A percentile compares a stretch with the other conserved stretches of the same genome.
Conservation (phyloP, 768 basidiomycete genomes). For the Pulveroboletus frians region DNA sequence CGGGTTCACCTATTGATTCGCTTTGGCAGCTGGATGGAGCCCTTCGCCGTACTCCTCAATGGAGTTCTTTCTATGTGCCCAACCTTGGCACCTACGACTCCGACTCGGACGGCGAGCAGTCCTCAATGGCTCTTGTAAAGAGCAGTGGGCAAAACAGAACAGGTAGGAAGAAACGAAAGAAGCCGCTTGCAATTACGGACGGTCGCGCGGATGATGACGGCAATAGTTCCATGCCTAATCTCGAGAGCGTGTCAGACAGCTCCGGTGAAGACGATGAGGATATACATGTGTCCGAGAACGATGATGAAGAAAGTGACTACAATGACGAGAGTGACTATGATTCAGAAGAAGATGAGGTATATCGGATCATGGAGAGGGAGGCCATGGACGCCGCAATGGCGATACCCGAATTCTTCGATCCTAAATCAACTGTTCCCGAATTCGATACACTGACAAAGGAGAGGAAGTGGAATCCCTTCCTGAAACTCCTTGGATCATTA, state of each 20-base stretch:
- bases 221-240: constrained; percentile 57
- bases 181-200: constrained; percentile 48
- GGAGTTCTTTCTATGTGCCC: constrained; percentile 42
- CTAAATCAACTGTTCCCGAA: constrained; percentile 40
- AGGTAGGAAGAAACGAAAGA: constrained; percentile 28
- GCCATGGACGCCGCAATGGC: constrained; percentile 68
- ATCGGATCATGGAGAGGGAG: constrained; percentile 56
- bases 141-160: constrained; percentile 15
- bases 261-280: constrained; percentile 42
- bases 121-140: constrained; percentile 6
- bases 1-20: constrained; percentile 52
- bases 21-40: constrained; percentile 60
- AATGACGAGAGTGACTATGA: constrained; percentile 49
- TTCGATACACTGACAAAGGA: constrained; percentile 43
- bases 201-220: constrained; percentile 37
- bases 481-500: constrained; percentile 69
- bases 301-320: constrained; percentile 32
- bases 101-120: constrained; percentile 26
- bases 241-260: constrained; percentile 63
- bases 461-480: constrained; percentile 68
- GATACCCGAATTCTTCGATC: constrained; percentile 54
- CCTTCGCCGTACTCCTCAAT: constrained; percentile 51
- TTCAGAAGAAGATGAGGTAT: constrained; percentile 62
- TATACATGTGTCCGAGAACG: constrained; percentile 23
- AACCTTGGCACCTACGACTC: constrained; percentile 15